These are phyloP conservation scores for Beauveria pseudobassiana DNA, from an alignment of 2,329 filamentous ascomycete genomes.

Conservation along the genomic window DNA sequence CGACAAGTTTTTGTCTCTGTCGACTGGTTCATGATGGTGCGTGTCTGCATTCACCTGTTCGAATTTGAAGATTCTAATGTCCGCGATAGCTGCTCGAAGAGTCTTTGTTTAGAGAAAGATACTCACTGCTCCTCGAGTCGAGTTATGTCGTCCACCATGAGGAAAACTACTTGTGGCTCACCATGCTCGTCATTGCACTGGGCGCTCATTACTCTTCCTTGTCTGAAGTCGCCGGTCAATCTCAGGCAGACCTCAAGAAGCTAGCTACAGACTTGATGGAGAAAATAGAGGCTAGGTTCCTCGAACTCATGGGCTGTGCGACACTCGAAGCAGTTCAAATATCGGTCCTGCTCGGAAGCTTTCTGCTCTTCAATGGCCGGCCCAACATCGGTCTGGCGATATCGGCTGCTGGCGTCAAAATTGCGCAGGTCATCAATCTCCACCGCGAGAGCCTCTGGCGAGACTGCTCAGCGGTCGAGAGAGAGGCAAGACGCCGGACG, in stretches of 20 bases:
- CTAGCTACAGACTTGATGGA: background rate
- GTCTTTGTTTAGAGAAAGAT: constrained; percentile 1
- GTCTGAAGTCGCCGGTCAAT: background rate
- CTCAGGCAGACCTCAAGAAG: background rate
- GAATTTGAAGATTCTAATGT: background rate
- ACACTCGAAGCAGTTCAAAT: constrained; percentile 10
- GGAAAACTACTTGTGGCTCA: constrained; percentile 8
- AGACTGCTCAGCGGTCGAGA: background rate
- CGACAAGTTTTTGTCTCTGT: constrained; percentile 10
- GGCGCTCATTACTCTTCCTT: constrained; percentile 6
- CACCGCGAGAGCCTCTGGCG: constrained; percentile 9
- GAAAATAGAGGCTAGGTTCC: constrained; percentile 1
- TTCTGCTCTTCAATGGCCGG: constrained; percentile 6
- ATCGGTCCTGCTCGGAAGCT: constrained; percentile 8
- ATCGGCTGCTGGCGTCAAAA: constrained; percentile 10
- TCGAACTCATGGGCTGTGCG: constrained; percentile 6
- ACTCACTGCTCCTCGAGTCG: background rate
- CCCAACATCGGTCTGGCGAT: constrained; percentile 11
- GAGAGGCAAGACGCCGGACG: constrained; percentile 5
- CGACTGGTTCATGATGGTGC: constrained; percentile 13
- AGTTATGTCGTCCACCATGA: constrained; percentile 7
- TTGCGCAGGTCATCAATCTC: constrained; percentile 10
- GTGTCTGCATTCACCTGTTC: background rate
- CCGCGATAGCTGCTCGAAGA: constrained; percentile 6
- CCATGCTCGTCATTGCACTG: constrained; percentile 7